Conservation (phyloP, 768 basidiomycete species). For the Trametes cubensis region DNA sequence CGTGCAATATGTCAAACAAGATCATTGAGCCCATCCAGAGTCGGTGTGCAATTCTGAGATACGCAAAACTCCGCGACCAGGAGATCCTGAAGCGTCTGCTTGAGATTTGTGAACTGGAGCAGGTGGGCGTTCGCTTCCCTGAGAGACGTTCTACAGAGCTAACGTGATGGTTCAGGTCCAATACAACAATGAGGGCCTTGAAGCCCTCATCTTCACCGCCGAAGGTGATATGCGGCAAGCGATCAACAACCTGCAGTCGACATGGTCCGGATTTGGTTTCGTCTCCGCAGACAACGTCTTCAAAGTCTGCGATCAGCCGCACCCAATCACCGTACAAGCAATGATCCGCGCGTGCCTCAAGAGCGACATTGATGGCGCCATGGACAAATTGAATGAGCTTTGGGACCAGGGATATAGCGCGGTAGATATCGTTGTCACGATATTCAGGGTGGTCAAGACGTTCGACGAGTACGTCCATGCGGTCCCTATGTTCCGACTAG, state of each 20-base stretch:
- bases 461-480: constrained; percentile 76
- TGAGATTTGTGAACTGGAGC: constrained; percentile 93
- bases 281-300: constrained; percentile 96
- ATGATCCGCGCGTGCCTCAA: constrained; percentile 84
- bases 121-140: constrained; percentile 50
- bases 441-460: constrained; percentile 93
- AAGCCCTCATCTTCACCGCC: constrained; percentile 96
- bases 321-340: constrained; percentile 85
- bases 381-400: constrained; percentile 82
- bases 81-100: constrained; percentile 89
- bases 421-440: constrained; percentile 93
- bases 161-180: constrained; percentile 65
- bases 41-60: constrained; percentile 94
- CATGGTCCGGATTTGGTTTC: constrained; percentile 92
- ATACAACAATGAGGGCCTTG: constrained; percentile 91
- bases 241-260: constrained; percentile 98
- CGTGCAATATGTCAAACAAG: constrained; percentile 99
- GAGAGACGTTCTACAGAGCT: neutral
- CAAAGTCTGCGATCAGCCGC: constrained; percentile 99
- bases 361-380: constrained; percentile 80
- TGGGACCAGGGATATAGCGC: constrained; percentile 98
- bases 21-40: constrained; percentile 99
- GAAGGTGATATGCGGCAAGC: constrained; percentile 99
- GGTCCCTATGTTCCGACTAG: neutral
- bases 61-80: constrained; percentile 84